Conservation (phyloP, 106 monocot species). For the Acorus gramineus region DNA sequence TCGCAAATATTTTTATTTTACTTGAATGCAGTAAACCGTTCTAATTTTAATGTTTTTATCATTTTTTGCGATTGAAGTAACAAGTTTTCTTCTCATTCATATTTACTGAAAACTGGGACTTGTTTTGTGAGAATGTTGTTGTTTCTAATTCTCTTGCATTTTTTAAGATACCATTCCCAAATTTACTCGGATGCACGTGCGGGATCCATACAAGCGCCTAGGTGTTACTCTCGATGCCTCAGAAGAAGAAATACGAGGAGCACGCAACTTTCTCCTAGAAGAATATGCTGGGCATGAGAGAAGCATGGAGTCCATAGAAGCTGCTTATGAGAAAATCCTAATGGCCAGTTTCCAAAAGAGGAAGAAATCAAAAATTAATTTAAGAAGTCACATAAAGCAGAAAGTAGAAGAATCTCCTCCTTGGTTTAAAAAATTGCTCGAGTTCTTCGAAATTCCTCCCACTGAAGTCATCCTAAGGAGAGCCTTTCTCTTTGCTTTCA, state of each 20-base stretch:
- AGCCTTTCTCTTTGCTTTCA: constrained; percentile 84
- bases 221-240: constrained; percentile 79
- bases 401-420: constrained; percentile 90
- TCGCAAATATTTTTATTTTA: no score
- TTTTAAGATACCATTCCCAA: constrained; percentile 46
- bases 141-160: no score
- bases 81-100: no score
- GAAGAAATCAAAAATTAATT: constrained; percentile 86
- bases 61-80: no score
- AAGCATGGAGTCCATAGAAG: constrained; percentile 85
- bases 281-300: constrained; percentile 80
- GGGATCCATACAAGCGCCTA: constrained; percentile 91
- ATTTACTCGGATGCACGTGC: constrained; percentile 63
- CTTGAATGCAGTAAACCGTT: no score
- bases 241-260: constrained; percentile 80
- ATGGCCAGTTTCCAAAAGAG: constrained; percentile 74
- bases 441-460: constrained; percentile 64
- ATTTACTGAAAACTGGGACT: no score
- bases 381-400: constrained; percentile 74
- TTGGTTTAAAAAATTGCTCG: constrained; percentile 75
- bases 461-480: constrained; percentile 59
- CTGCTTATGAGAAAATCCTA: constrained; percentile 83
- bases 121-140: no score
- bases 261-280: constrained; percentile 77
- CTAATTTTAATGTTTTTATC: no score